Base-by-base conservation (phyloP, 192 early-diverging fungal genomes). In the Haplosporangium gracile region DNA sequence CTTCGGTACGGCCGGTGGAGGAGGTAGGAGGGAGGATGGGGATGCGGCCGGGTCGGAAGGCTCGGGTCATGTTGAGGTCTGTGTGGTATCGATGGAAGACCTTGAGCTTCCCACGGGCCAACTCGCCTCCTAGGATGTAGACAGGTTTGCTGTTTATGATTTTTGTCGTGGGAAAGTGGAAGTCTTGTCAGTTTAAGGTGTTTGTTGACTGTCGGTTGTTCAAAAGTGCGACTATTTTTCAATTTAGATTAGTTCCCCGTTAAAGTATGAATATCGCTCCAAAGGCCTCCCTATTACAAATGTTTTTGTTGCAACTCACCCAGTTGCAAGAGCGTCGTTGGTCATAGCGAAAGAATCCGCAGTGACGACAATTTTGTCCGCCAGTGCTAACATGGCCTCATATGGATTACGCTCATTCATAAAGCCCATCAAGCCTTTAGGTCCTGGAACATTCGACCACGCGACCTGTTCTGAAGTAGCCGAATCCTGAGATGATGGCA, bases 301-400 rank as follows among this genome's bases (percentile, higher is more conserved):
- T 70, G 18, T 9, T 8, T 8, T 22, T 13, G 72, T 42, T 20
- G 7, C 36, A 9, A 22, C 72, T 81, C 78, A 86, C 84, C 84
- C 84, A 39, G 78, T 74, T 32, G 84, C 79, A n/a, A 86, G 43
- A 9, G 84, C 84, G 29, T 86, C 84, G 84, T 81, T 86, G 7
- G 84, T 81, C 84, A 86, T 86, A 3, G 79, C 75, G 32, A 86
- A 40, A 2, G 84, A 86, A n/a, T 86, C 84, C 29, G 84, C 84
- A 26, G 79, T 81, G 34, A 86, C 84, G 20, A 86, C 84, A 70
- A 86, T 78, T 65, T 78, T 81, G 76, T 86, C 84, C 34, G 84
- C 84, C 40, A 86, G 36, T 4, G 78, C 84, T 20, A 86, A 51
- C 75, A 86, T 86, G 10, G 74, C 84, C 68, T 81, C 79, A 49